Base-by-base conservation (phyloP, 192 early-diverging fungal species). In the Entomortierella lignicola region DNA sequence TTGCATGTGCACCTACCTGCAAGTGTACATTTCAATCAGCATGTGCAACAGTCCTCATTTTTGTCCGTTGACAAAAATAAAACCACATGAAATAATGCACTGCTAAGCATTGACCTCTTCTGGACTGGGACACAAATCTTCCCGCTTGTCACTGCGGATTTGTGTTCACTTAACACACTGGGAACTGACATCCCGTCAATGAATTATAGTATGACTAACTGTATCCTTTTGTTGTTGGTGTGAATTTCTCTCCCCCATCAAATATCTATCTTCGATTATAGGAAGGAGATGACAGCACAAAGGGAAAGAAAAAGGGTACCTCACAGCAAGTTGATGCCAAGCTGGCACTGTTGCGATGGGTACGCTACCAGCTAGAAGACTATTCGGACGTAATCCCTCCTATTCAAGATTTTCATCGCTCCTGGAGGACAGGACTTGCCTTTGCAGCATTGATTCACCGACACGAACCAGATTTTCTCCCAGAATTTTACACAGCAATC, bases 391-490 rank as follows among this genome's bases (percentile, higher is more conserved):
- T 87, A 26, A 87, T 87, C 30, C 86, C 83, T 13, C 64, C 80
- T 26, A 82, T 87, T 41, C 84, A 85, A 55, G 86, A 87, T 59
- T 87, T 87, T 64, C 80, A 81, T 59, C 60, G 82, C 39, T 85
- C 86, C 5, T 87, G 86, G 86, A 41, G 86, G 60, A 85, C 71
- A n/a, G 86, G 86, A 7, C 79, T 87, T 21, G 84, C 82, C 12
- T 87, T 87, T 62, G 71, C 80, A 31, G 74, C 84, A 21, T 63
- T 87, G 20, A 85, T 87, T 41, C 84, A 84, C 57, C 71, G 81
- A 55, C 81, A 84, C 29, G 81, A 86, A 44, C 86, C 83, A 26
- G 69, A 67, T 13, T 72, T 81, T 43, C 55, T 87, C 17, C 81
- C 86, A 41, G 80, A 87, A 39, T 63, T 87, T 50, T 82, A 83